Evolutionary conservation across 345 rosid species (phyloP).

Genomic region (Ailanthus altissimus): DNA sequence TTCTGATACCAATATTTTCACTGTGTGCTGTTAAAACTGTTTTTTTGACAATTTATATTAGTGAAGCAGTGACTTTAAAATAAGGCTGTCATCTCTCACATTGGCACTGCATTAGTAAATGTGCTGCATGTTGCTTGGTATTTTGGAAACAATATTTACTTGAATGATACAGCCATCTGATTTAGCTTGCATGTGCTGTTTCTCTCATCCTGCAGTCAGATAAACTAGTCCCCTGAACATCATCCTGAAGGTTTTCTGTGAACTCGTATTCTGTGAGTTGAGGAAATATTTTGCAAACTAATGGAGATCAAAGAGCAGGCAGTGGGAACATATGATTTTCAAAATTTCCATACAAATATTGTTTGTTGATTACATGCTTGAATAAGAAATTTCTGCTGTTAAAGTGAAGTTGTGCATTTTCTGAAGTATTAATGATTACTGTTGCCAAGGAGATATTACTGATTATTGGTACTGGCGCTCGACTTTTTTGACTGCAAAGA

Average conservation of each 20-base stretch:
- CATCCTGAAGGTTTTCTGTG: neutral
- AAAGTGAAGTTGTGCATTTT: neutral
- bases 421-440: neutral
- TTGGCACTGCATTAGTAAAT: neutral
- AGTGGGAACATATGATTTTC: neutral
- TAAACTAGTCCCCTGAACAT: neutral
- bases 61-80: neutral
- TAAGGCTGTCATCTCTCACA: conserved; percentile 3
- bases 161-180: neutral
- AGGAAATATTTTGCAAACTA: neutral
- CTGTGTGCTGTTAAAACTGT: conserved; percentile 3
- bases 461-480: neutral
- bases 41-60: neutral
- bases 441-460: neutral
- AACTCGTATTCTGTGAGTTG: neutral
- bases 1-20: conserved; percentile 9
- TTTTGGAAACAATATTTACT: neutral
- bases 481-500: neutral
- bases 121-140: neutral
- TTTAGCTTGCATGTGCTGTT: neutral
- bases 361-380: neutral
- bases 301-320: neutral
- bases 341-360: neutral
- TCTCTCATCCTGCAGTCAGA: neutral
- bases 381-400: neutral